Base-by-base conservation (phyloP, 345 rosid genomes). In the Heritiera littoralis region DNA sequence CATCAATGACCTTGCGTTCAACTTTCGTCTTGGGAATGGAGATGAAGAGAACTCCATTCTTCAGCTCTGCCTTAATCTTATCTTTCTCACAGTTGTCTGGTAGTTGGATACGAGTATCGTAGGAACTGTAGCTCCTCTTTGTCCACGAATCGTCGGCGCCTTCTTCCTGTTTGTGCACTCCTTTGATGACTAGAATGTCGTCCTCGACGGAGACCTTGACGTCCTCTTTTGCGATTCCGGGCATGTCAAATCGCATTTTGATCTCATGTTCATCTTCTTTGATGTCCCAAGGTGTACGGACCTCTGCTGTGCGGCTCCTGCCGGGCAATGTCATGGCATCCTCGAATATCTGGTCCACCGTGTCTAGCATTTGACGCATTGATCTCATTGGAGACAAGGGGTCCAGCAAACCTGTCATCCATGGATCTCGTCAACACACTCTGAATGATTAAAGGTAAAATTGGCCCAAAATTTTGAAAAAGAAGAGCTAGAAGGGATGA, bases 201-300 rank as follows among this genome's bases (percentile, higher is more conserved):
- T 93, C 94, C 75, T 92, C 97, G 0, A 93, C 83, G 0, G 88
- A 89, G 7, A 94, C 89, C 84, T 83, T 89, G 4, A 94, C 97
- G 0, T 93, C 97, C 45, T 92, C 97, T 89, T 86, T 93, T 2
- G 89, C 80, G 4, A 94, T 86, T 9, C 98, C 98, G 0, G 97
- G 98, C 98, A 94, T 82, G 89, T 93, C 98, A 13, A 92, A 92
- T 76, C 98, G 89, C 95, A 92, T 87, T 84, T 84, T 90, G 81
- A 92, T 85, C 85, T 92, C 98, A 2, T 85, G 73, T 51, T 93
- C 97, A 10, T 88, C 98, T 0, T 94, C 97, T n/a, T 88, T 88
- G 45, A 91, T 87, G 75, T 94, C 98, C 97, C 98, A 94, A 0
- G 97, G 98, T 0, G 89, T 77, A 6, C 95, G 89, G 5, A 85